Base-by-base conservation (phyloP, 306 rosid species). In the Glycine soja region DNA sequence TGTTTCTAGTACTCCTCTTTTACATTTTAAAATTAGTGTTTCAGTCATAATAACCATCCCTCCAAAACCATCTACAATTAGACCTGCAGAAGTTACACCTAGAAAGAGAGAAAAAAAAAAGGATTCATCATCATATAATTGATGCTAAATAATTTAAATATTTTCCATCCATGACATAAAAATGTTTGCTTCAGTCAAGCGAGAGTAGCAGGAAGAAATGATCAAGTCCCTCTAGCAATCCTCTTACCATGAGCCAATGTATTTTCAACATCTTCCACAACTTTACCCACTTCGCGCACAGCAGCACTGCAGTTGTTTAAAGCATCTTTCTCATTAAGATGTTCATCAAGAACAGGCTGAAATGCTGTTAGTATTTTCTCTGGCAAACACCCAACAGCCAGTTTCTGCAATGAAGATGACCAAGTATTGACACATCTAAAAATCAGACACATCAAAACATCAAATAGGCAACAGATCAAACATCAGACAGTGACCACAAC, bases 361-460 rank as follows among this genome's bases (percentile, higher is more conserved):
- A 90, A 90, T 73, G 98, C 95, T 3, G 91, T 89, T 40, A 95
- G 71, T 84, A 92, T 90, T 84, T 92, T 92, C 86, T 95, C 98
- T 52, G 92, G 95, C 81, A 87, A 79, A 85, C 91, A 92, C 80
- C 98, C 98, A 80, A 89, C 90, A 70, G 95, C 92, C 87, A 94
- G 77, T 94, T 94, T 94, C 98, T 94, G 89, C 85, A 76, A 56
- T 86, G 80, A 70, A 84, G 72, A 78, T 71, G 84, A 81, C 62
- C 86, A 75, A 66, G 81, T 70, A 69, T 71, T 73, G 71, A 62
- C 72, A 80, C 70, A 83, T 53, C 72, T 76, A 58, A 77, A 80
- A 38, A 52, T 79, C 85, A 80, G 68, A 81, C 45, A 83, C 40
- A 78, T 19, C 53, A 51, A 47, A 78, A 64, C 74, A 85, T 42